A percentile compares a stretch with the other conserved stretches of the same genome.
Conservation (phyloP, 228 moss, liverwort and hornwort species). For the Sphagnum magellanicum region DNA sequence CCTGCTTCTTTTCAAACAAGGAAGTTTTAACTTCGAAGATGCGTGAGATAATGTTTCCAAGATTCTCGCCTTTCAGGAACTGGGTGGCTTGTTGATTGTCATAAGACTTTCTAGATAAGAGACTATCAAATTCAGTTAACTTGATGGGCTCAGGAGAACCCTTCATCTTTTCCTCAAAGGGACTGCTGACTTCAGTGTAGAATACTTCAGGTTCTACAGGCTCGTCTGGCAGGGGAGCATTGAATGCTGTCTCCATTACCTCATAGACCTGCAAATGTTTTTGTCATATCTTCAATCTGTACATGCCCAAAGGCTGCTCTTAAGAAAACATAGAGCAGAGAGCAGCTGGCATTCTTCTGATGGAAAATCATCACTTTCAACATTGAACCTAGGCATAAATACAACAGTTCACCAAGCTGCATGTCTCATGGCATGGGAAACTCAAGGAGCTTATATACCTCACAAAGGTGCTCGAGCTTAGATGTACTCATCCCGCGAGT, state of each 20-base stretch:
- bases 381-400: no score
- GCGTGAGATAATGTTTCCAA: slow-evolving; percentile 41
- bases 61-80: slow-evolving; percentile 30
- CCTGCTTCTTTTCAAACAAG: slow-evolving; percentile 51
- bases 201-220: slow-evolving; percentile 7
- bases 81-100: slow-evolving; percentile 29
- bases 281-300: no score
- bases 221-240: slow-evolving; percentile 35
- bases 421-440: no score
- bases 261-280: slow-evolving; percentile 56
- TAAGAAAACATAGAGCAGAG: no score
- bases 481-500: slow-evolving; percentile 64
- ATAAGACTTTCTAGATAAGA: slow-evolving; percentile 16
- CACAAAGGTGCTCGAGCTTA: slow-evolving; percentile 79
- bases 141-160: slow-evolving; percentile 36
- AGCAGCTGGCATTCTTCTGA: no score
- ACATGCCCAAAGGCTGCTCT: no score
- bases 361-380: no score
- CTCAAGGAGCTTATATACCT: slow-evolving; percentile 20
- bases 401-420: no score
- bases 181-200: slow-evolving; percentile 3
- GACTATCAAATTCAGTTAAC: slow-evolving; percentile 32
- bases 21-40: slow-evolving; percentile 52
- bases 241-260: slow-evolving; percentile 61
- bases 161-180: slow-evolving; percentile 9